Conservation (phyloP, 352 stramenopile genomes). For the Globisporangium lucens region DNA sequence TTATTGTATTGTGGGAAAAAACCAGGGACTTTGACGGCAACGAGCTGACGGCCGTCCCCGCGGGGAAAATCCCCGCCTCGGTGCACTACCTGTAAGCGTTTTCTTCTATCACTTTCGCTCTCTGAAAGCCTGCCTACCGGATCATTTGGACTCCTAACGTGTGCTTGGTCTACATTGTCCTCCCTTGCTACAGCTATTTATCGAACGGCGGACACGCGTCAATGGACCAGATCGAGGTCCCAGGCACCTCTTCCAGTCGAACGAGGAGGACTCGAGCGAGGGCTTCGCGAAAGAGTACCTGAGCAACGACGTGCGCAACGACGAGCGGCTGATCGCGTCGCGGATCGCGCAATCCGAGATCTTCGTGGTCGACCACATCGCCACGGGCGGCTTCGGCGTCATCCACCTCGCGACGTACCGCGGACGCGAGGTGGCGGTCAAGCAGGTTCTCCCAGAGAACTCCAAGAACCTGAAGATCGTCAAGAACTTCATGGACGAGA, state of each 20-base stretch:
- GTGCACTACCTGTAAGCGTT: conserved; percentile 1
- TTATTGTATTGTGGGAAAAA: background rate
- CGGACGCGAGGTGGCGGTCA: conserved; percentile 35
- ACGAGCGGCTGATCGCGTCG: conserved; percentile 51
- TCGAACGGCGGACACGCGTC: background rate
- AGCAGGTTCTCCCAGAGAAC: conserved; percentile 35
- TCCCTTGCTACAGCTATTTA: background rate
- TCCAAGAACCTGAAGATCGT: conserved; percentile 22
- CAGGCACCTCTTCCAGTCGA: conserved; percentile 10
- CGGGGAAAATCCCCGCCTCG: background rate
- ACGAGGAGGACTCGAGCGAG: conserved; percentile 6
- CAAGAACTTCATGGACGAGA: conserved; percentile 57
- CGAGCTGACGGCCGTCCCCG: background rate
- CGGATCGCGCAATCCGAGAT: conserved; percentile 52
- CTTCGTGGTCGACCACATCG: conserved; percentile 33
- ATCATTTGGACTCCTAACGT: background rate
- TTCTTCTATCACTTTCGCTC: background rate
- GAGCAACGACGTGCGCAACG: conserved; percentile 62
- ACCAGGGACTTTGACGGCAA: conserved; percentile 6
- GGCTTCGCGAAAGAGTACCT: conserved; percentile 28
- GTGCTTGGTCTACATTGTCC: background rate
- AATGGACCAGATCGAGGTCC: background rate
- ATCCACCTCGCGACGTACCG: conserved; percentile 49
- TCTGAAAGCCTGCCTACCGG: background rate
- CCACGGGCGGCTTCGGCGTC: conserved; percentile 54